phyloP scores from a whole-genome alignment of 2,329 filamentous ascomycete genomes.

The Cercospora beticola region DNA sequence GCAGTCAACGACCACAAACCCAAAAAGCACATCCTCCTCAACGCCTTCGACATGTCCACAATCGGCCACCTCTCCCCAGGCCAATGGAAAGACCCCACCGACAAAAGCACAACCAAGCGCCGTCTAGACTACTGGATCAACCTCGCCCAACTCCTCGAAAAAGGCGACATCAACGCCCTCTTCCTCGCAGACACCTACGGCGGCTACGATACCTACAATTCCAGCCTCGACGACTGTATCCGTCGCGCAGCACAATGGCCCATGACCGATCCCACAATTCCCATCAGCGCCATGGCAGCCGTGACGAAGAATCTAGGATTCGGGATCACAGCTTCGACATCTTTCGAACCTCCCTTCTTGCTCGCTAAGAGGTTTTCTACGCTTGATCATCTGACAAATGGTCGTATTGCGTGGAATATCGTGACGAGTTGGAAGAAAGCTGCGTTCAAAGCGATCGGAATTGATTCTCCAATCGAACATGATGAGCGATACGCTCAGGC shows the following conservation, averaged over 20 bases:
- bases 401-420: conserved; percentile 66
- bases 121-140: conserved; percentile 64
- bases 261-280: conserved; percentile 63
- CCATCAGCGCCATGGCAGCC: conserved; percentile 65
- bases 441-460: conserved; percentile 62
- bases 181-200: conserved; percentile 68
- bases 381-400: conserved; percentile 61
- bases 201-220: conserved; percentile 63
- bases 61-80: conserved; percentile 62
- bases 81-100: conserved; percentile 66
- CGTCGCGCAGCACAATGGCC: conserved; percentile 64
- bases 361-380: conserved; percentile 63
- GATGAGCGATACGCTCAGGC: conserved; percentile 62
- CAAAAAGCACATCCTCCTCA: conserved; percentile 38
- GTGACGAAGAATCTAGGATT: conserved; percentile 65
- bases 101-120: conserved; percentile 61
- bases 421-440: conserved; percentile 64
- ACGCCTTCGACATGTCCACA: conserved; percentile 47
- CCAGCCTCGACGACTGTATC: conserved; percentile 45
- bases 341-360: conserved; percentile 62
- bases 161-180: conserved; percentile 62
- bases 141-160: conserved; percentile 61
- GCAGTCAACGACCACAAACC: conserved; percentile 4
- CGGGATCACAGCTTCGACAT: conserved; percentile 62
- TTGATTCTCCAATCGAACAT: conserved; percentile 59